A percentile compares a stretch with the other conserved stretches of the same genome.
These are phyloP conservation scores for Malassezia restricta DNA, from an alignment of 1,284 basidiomycete genomes.

Conservation along the genomic window DNA sequence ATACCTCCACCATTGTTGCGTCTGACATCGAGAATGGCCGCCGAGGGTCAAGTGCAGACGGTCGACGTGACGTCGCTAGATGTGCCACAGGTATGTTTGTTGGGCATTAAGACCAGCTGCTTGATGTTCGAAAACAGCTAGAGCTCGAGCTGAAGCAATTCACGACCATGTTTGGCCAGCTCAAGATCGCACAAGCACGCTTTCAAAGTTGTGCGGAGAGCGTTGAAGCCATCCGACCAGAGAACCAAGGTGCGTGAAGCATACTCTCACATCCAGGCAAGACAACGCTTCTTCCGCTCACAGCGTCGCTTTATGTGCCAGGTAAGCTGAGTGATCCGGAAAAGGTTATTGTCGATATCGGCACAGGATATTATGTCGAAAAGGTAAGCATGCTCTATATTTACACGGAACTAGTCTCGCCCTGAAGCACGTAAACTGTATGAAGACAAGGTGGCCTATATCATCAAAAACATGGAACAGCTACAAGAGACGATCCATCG, in stretches of 20 bases:
- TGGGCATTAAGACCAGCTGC: constrained; percentile 18
- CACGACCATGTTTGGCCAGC: constrained; percentile 78
- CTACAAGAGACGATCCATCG: constrained; percentile 39
- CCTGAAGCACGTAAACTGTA: constrained; percentile 35
- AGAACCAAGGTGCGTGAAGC: constrained; percentile 53
- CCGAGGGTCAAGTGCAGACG: constrained; percentile 12
- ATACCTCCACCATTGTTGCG: neutral
- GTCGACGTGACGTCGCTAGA: constrained; percentile 31
- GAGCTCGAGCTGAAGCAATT: constrained; percentile 78
- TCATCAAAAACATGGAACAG: constrained; percentile 37
- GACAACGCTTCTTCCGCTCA: constrained; percentile 77
- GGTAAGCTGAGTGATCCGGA: constrained; percentile 72
- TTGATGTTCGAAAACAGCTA: constrained; percentile 40
- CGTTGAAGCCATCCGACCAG: constrained; percentile 62
- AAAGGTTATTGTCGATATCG: constrained; percentile 84
- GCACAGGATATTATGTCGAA: constrained; percentile 89
- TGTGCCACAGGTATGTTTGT: constrained; percentile 21
- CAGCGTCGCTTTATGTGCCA: constrained; percentile 86
- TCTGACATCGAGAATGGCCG: neutral
- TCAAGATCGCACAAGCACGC: constrained; percentile 82
- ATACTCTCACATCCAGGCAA: constrained; percentile 54
- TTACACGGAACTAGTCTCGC: constrained; percentile 19
- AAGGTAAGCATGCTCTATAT: constrained; percentile 55
- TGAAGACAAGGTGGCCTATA: constrained; percentile 33
- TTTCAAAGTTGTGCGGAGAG: constrained; percentile 78